A percentile compares a stretch with the other conserved stretches of the same genome.
These are phyloP conservation scores for Chlorella sp. DNA, from an alignment of 139 green algal species.

Conservation along the genomic window DNA sequence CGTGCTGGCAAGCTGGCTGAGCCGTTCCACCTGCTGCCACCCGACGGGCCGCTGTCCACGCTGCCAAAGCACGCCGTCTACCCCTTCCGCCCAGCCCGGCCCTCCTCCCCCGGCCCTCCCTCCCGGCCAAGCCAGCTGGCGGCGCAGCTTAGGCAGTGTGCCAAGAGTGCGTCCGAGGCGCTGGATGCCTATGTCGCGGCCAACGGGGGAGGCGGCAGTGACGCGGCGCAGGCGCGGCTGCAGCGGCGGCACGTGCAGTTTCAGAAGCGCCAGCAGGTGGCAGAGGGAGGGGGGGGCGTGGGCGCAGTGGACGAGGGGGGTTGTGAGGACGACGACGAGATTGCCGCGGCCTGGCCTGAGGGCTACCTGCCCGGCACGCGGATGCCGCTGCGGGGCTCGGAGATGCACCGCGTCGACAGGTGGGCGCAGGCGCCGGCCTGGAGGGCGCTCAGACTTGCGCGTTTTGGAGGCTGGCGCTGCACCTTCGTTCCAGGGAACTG, in stretches of 20 bases:
- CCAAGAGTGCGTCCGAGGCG: background rate
- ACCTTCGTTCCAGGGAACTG: background rate
- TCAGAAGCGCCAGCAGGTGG: background rate
- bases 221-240: slow-evolving; percentile 1
- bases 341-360: too few species aligned
- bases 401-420: slow-evolving; percentile 10
- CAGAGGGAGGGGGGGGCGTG: background rate
- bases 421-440: background rate
- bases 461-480: background rate
- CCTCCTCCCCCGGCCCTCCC: background rate
- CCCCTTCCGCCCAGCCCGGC: background rate
- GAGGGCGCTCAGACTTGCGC: background rate
- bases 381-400: slow-evolving; percentile 18
- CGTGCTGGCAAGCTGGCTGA: slow-evolving; percentile 46
- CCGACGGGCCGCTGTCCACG: slow-evolving; percentile 51
- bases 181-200: slow-evolving; percentile 18
- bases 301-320: background rate
- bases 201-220: too few species aligned
- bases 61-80: slow-evolving; percentile 47
- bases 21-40: slow-evolving; percentile 55
- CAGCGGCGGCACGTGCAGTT: background rate
- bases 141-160: background rate
- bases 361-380: slow-evolving; percentile 23
- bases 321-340: too few species aligned
- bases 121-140: background rate